Conservation (phyloP, 805 yeast genomes). For the Ogataea pilisensis region DNA sequence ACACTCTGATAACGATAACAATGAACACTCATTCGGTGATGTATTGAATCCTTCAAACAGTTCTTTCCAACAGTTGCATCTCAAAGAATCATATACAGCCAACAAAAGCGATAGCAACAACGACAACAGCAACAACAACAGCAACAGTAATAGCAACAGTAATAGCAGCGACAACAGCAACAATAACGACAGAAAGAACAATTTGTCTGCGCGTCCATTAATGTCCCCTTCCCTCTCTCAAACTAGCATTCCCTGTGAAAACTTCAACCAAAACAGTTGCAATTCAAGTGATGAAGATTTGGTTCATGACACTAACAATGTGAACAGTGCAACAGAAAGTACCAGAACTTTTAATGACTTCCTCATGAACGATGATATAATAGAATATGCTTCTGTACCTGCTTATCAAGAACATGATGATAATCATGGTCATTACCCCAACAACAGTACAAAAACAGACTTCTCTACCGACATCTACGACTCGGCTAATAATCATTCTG, state of each 20-base stretch:
- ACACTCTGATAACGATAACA: not conserved
- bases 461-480: no score
- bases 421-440: not conserved
- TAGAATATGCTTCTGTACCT: slow-evolving; percentile 15
- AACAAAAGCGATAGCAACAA: not conserved
- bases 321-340: no score
- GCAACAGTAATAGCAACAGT: no score
- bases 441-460: not conserved
- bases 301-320: no score
- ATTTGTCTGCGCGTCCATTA: no score
- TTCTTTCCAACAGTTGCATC: not conserved
- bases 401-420: slow-evolving; percentile 14
- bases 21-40: not conserved
- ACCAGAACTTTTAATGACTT: slow-evolving; percentile 8
- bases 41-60: not conserved
- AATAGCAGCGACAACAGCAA: no score
- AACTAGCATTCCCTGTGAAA: not conserved
- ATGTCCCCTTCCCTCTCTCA: not conserved
- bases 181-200: not conserved
- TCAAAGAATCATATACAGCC: not conserved
- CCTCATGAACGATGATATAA: slow-evolving; percentile 8
- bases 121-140: no score
- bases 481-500: no score
- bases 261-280: no score
- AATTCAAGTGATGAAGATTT: no score